Base-by-base conservation (phyloP, 352 stramenopile genomes). In the Blastocystis sp. region DNA sequence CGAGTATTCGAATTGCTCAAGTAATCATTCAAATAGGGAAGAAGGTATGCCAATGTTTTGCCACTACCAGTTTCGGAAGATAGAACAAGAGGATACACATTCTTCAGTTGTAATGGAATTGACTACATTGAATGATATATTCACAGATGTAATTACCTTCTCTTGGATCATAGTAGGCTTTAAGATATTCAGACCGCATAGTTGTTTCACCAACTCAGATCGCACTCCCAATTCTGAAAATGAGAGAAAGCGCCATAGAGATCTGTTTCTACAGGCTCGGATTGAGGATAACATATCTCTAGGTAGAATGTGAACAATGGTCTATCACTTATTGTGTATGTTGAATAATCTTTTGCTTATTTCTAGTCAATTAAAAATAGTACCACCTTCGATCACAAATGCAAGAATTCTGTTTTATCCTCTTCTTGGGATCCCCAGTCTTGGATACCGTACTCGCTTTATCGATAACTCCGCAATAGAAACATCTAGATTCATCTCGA, bases 31-130 rank as follows among this genome's bases (percentile, higher is more conserved):
- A 84, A 57, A 64, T 66, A 84, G 3, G 73, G 73, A 84, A 84
- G 15, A 17, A 84, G 56, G 68, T 84, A 84, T 19, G 73, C 51
- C 1, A 84, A 35, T 19, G 73, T 84, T 27, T 84, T 84, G 3
- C 73, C 73, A 66, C 73, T 84, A 33, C 73, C 73, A 19, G 73
- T 84, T 48, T 84, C 73, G 9, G 73, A 84, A 5, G 73, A 84
- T 27, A 84, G 48, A 15, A n/a, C 73, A 22, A 84, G 0, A 37
- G 73, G 73, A 22, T 53, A 84, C 2, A 33, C 48, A 24, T 68
- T 64, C 48, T 44, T 58, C 33, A 84, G 48, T 27, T 56, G 42
- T 19, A 84, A 27, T 19, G 73, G 73, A 84, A 84, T 84, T 19
- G 42, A 42, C 73, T 84, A 68, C 1, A 58, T 3, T 27, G 4